Evolutionary conservation across 768 basidiomycete species (phyloP), one percentile per base, ranked within the genome.

Genomic region (Mycena epipterygia): DNA sequence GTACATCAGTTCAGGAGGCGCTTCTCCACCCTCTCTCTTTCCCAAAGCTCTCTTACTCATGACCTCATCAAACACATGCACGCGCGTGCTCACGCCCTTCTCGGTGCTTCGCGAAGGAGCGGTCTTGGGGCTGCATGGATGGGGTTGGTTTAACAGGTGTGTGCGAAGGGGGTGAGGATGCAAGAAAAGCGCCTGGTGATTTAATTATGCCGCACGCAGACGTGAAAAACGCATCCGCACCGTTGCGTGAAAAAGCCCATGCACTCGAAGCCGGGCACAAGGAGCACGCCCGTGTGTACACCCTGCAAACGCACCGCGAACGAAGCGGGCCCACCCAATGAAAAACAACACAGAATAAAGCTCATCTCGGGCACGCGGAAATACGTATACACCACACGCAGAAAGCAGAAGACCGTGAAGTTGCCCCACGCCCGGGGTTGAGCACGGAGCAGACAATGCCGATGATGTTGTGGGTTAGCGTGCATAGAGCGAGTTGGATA

Each of bases 61-160:
- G 14, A 51, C 55, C 27, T 65, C 68, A 23, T 64, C 73, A 53
- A 74, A 74, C 52, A 74, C 73, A 25, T 74, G 67, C 42, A 74
- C 67, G 1, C 58, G 42, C 49, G 73, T 74, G 14, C 77, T 58
- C 8, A 81, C 75, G 57, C 70, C 71, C 51, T 64, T 73, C 56
- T 81, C 79, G 53, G 53, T 82, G 75, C 63, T 74, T 71, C 5
- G 73, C 73, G 58, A 74, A 74, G 35, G 73, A 64, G 61, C 73
- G 73, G 66, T 66, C 70, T 61, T 68, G 69, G 13, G 73, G 73
- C 67, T 74, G 66, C 19, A 29, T n/a, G 19, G 42, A 41, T 9
- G 13, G n/a, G 29, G 30, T n/a, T n/a, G 4, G 9, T 1, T 46
- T 12, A 61, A 41, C n/a, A n/a, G n/a, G n/a, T n/a, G n/a, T n/a